Conservation (phyloP, 768 basidiomycete genomes). For the Naganishia kalamii region DNA sequence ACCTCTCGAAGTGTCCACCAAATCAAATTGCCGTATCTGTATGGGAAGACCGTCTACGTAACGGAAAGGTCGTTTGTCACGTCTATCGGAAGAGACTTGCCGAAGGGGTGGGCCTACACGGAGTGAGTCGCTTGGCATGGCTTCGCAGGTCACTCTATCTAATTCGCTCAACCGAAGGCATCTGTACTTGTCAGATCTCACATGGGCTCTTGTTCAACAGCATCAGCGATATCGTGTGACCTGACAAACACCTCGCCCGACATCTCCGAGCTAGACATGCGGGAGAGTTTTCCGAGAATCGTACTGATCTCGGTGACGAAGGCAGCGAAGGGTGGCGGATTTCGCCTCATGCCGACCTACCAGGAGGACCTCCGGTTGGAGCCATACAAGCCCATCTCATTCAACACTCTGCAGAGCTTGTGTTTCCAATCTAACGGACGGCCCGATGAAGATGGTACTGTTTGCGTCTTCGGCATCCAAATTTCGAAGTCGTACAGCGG, state of each 20-base stretch:
- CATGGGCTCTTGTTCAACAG: neutral
- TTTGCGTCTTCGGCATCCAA: neutral
- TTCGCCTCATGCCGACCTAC: neutral
- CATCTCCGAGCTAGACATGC: neutral
- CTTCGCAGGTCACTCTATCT: neutral
- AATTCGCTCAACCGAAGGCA: neutral
- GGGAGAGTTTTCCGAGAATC: neutral
- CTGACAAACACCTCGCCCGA: neutral
- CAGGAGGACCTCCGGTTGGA: neutral
- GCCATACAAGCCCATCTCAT: neutral
- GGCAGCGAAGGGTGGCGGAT: neutral
- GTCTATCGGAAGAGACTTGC: neutral
- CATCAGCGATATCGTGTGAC: neutral
- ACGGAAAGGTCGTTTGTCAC: neutral
- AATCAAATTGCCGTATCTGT: neutral
- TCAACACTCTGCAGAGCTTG: neutral
- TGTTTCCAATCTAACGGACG: neutral
- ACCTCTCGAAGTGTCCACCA: neutral
- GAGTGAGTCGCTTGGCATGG: neutral
- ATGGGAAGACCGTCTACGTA: neutral
- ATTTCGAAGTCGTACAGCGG: neutral
- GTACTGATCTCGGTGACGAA: neutral
- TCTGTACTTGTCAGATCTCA: neutral
- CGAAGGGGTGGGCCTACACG: neutral
- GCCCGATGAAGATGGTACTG: neutral